Evolutionary conservation across 2,329 filamentous ascomycete species (phyloP).

Genomic region (Geosmithia morbida): DNA sequence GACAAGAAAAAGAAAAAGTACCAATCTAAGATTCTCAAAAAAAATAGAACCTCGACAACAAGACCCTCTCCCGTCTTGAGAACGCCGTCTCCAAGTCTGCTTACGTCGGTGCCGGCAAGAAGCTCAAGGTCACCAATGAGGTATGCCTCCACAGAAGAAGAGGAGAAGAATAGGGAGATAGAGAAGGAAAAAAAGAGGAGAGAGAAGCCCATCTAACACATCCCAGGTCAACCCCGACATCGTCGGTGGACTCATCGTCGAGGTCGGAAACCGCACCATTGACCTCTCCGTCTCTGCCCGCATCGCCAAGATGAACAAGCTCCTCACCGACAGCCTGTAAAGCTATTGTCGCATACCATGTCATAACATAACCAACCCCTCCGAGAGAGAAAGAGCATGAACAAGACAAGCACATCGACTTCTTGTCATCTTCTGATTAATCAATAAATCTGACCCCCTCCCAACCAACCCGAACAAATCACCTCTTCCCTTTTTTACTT

Average conservation of each 20-base stretch:
- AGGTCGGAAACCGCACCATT: slow-evolving; percentile 95
- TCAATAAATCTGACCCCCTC: slow-evolving; percentile 4
- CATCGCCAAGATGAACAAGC: slow-evolving; percentile 98
- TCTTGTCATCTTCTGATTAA: background rate
- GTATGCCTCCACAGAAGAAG: slow-evolving; percentile 31
- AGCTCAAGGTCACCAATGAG: slow-evolving; percentile 92
- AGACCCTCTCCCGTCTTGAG: slow-evolving; percentile 77
- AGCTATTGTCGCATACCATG: slow-evolving; percentile 18
- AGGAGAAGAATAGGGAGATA: too few species aligned
- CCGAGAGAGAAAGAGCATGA: background rate
- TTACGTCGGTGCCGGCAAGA: slow-evolving; percentile 84
- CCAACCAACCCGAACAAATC: background rate
- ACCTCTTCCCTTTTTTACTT: background rate
- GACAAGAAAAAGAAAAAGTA: too few species aligned
- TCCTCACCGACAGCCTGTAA: slow-evolving; percentile 93
- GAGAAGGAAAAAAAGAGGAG: too few species aligned
- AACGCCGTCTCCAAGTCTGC: slow-evolving; percentile 75
- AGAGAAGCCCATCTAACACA: background rate
- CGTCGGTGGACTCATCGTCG: slow-evolving; percentile 83
- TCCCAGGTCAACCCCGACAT: slow-evolving; percentile 82
- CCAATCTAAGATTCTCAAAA: too few species aligned
- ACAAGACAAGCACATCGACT: background rate
- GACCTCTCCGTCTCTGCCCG: slow-evolving; percentile 91
- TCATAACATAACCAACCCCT: background rate
- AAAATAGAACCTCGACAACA: slow-evolving; percentile 66